phyloP scores from a whole-genome alignment of 306 rosid species.

The Dicorynia guianensis region DNA sequence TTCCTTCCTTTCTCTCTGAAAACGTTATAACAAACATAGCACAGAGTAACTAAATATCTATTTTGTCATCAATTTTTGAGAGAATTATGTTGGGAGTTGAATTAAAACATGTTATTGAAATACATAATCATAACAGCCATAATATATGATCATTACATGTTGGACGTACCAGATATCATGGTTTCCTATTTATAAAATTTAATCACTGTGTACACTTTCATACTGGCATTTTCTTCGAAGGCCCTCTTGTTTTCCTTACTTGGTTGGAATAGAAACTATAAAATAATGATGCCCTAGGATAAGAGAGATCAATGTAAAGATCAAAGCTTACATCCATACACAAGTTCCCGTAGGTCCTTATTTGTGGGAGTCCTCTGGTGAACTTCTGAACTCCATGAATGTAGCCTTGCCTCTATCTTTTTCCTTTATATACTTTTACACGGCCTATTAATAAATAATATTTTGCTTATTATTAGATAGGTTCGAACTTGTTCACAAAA shows the following conservation, averaged over 20 bases:
- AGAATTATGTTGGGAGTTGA: not conserved
- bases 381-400: not conserved
- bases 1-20: too few relatives aligned
- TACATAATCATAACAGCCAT: not conserved
- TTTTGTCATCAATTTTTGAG: too few relatives aligned
- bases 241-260: not conserved
- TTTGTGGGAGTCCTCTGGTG: not conserved
- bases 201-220: not conserved
- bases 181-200: not conserved
- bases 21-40: too few relatives aligned
- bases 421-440: not conserved
- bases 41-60: too few relatives aligned
- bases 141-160: not conserved
- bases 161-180: not conserved
- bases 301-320: not conserved
- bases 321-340: not conserved
- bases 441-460: too few relatives aligned
- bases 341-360: not conserved
- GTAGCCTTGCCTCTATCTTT: not conserved
- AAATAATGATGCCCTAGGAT: not conserved
- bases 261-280: not conserved
- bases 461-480: too few relatives aligned
- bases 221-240: not conserved
- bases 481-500: too few relatives aligned
- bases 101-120: not conserved